Evolutionary conservation across 306 rosid genomes (phyloP).

Genomic region (Calophaca sinica): DNA sequence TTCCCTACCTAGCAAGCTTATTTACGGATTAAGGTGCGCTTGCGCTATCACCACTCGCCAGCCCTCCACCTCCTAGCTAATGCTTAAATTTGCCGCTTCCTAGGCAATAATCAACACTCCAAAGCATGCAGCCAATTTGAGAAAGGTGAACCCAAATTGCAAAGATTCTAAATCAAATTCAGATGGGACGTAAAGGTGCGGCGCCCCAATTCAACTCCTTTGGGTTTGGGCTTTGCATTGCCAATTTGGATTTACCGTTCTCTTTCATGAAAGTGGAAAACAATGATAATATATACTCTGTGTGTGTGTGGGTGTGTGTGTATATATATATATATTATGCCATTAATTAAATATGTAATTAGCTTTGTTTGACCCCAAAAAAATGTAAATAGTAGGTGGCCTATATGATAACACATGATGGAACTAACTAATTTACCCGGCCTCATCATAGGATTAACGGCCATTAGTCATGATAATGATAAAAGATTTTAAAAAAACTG

Average conservation of each 20-base stretch:
- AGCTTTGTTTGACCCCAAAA: too few species aligned
- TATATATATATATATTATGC: too few species aligned
- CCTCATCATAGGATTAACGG: slow-evolving; percentile 48
- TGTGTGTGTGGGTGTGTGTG: too few species aligned
- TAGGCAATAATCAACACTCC: slow-evolving; percentile 32
- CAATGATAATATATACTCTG: slow-evolving; percentile 29
- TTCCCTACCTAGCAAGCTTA: slow-evolving; percentile 37
- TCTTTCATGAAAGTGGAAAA: slow-evolving; percentile 47
- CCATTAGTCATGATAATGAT: slow-evolving; percentile 21
- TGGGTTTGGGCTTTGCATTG: slow-evolving; percentile 45
- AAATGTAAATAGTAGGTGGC: too few species aligned
- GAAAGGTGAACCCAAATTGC: slow-evolving; percentile 46
- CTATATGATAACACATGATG: background rate
- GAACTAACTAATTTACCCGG: slow-evolving; percentile 37
- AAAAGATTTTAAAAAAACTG: slow-evolving; percentile 22
- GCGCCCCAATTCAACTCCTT: slow-evolving; percentile 56
- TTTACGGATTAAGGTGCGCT: slow-evolving; percentile 35
- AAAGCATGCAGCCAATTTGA: slow-evolving; percentile 26
- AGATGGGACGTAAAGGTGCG: slow-evolving; percentile 71
- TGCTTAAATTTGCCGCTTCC: slow-evolving; percentile 62
- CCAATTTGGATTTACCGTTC: slow-evolving; percentile 46
- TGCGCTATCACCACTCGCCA: slow-evolving; percentile 15
- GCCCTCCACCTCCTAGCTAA: background rate
- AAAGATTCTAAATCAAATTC: slow-evolving; percentile 42
- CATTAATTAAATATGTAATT: too few species aligned